These are phyloP conservation scores for Pseudozyma pruni DNA, from an alignment of 1,284 basidiomycete species.

Conservation along the genomic window DNA sequence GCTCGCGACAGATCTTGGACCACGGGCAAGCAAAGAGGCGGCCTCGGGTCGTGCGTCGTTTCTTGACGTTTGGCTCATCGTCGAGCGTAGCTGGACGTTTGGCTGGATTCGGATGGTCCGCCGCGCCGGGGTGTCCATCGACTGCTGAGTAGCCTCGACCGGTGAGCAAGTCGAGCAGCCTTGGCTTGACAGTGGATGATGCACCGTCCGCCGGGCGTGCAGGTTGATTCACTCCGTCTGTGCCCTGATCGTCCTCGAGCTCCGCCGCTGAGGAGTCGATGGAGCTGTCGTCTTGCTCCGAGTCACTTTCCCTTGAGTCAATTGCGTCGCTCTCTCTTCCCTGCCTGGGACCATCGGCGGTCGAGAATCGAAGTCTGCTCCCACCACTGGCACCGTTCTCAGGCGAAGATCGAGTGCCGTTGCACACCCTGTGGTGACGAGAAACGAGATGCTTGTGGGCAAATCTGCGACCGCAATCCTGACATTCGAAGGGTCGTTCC, in stretches of 20 bases:
- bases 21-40: constrained; percentile 63
- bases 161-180: constrained; percentile 36
- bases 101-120: background rate
- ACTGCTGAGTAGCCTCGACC: constrained; percentile 32
- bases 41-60: constrained; percentile 33
- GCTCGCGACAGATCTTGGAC: constrained; percentile 30
- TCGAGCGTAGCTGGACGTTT: constrained; percentile 9
- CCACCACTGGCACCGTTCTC: constrained; percentile 8
- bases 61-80: constrained; percentile 17
- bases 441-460: constrained; percentile 53
- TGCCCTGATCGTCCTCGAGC: background rate
- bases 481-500: constrained; percentile 46
- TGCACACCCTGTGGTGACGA: constrained; percentile 41
- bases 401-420: constrained; percentile 4
- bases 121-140: too few species aligned
- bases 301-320: background rate
- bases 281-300: background rate
- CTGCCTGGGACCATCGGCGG: background rate
- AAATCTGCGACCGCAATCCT: constrained; percentile 38
- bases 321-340: constrained; percentile 1
- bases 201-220: background rate
- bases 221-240: background rate
- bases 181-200: constrained; percentile 6
- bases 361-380: constrained; percentile 37
- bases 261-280: background rate